These are phyloP conservation scores for Lipomyces japonicus DNA, from an alignment of 805 yeast species.

Conservation along the genomic window DNA sequence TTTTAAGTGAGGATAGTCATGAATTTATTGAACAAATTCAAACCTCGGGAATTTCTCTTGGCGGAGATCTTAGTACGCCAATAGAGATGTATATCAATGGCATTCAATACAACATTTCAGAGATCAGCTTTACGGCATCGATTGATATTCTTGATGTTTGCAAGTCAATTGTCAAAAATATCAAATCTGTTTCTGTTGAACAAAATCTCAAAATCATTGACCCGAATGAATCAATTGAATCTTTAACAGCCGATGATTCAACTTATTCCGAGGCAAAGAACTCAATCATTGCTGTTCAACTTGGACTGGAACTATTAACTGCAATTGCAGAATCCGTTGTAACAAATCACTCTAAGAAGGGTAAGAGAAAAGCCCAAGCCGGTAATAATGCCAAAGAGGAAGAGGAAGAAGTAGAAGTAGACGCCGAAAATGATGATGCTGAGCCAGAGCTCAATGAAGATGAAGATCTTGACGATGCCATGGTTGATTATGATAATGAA, in stretches of 20 bases:
- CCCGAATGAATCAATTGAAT: constrained; percentile 7
- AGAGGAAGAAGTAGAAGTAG: constrained; percentile 25
- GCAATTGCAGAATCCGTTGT: constrained; percentile 62
- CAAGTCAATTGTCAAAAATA: background rate
- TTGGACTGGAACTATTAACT: constrained; percentile 70
- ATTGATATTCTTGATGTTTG: constrained; percentile 15
- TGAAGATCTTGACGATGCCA: constrained; percentile 20
- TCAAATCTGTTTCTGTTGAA: constrained; percentile 4
- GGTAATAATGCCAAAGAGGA: constrained; percentile 19
- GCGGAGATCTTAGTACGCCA: constrained; percentile 1
- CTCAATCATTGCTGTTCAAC: constrained; percentile 61
- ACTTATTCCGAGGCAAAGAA: constrained; percentile 41
- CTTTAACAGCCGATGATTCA: constrained; percentile 1
- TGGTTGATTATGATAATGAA: constrained; percentile 5
- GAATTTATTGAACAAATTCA: constrained; percentile 19
- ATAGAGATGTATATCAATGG: constrained; percentile 21
- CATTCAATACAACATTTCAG: constrained; percentile 19
- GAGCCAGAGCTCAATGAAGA: constrained; percentile 3
- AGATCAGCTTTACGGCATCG: constrained; percentile 5
- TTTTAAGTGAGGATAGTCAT: constrained; percentile 34
- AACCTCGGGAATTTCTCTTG: constrained; percentile 1
- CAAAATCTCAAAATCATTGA: background rate
- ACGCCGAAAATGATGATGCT: constrained; percentile 24
- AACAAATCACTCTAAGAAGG: background rate
- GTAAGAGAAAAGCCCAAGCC: background rate